phyloP scores from a whole-genome alignment of 179 eudicot genomes.

The Monotropa hypopitys region DNA sequence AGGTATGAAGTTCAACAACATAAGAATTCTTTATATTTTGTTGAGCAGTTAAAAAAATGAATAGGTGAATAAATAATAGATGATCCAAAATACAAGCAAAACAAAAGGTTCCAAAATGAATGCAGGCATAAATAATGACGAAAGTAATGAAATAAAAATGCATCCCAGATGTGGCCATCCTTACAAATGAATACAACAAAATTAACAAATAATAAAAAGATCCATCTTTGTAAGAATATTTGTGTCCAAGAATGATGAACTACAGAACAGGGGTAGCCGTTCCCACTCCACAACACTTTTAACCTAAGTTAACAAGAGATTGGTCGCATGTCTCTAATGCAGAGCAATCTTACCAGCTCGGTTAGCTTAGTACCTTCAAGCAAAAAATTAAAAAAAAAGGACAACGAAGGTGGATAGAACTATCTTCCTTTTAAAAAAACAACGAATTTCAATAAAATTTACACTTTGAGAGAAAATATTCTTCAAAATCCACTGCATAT shows the following conservation, averaged over 20 bases:
- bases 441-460: neutral
- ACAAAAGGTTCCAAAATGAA: neutral
- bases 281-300: neutral
- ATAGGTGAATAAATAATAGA: neutral
- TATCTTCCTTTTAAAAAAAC: neutral
- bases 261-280: neutral
- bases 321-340: neutral
- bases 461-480: neutral
- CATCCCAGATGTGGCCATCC: neutral
- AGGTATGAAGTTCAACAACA: neutral
- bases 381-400: too few relatives aligned
- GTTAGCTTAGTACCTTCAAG: neutral
- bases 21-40: neutral
- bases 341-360: neutral
- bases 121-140: neutral
- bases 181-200: neutral
- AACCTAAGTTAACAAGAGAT: neutral
- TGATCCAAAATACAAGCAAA: neutral
- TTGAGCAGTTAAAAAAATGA: neutral
- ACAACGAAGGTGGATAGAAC: neutral
- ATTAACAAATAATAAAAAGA: neutral
- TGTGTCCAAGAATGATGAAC: neutral
- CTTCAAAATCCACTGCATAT: neutral
- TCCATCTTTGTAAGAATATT: too few relatives aligned
- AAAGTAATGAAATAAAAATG: neutral